Evolutionary conservation across 345 rosid genomes (phyloP).

Genomic region (Boechera divaricarpa): DNA sequence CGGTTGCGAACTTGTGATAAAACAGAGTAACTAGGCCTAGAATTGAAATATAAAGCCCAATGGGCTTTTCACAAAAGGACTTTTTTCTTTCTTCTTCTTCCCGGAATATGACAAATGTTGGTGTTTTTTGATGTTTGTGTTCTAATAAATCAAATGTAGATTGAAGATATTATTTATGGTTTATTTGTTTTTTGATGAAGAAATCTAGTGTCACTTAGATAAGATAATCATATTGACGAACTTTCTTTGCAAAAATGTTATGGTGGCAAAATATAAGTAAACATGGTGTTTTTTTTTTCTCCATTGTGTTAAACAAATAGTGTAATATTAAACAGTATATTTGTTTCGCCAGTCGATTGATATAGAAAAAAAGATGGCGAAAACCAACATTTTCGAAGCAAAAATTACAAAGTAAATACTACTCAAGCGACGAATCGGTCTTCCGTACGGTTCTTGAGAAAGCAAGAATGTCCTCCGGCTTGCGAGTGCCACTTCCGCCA

Average conservation of each 20-base stretch:
- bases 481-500: conserved; percentile 1
- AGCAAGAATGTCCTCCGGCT: conserved; percentile 43
- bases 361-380: background rate
- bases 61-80: background rate
- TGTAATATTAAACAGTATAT: background rate
- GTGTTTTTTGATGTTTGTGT: background rate
- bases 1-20: background rate
- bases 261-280: background rate
- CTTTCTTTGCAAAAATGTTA: background rate
- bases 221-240: background rate
- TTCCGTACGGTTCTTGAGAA: conserved; percentile 45
- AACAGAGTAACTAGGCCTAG: conserved; percentile 14
- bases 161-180: background rate
- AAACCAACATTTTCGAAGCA: background rate
- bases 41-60: conserved; percentile 14
- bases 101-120: background rate
- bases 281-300: background rate
- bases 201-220: background rate
- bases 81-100: background rate
- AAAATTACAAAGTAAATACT: background rate
- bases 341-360: background rate
- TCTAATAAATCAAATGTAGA: background rate
- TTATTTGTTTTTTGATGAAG: background rate
- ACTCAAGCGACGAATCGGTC: conserved; percentile 42
- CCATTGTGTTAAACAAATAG: background rate